Evolutionary conservation across 768 basidiomycete species (phyloP), one percentile per base, ranked within the genome.

Genomic region (Macrolepiota fuliginosa): DNA sequence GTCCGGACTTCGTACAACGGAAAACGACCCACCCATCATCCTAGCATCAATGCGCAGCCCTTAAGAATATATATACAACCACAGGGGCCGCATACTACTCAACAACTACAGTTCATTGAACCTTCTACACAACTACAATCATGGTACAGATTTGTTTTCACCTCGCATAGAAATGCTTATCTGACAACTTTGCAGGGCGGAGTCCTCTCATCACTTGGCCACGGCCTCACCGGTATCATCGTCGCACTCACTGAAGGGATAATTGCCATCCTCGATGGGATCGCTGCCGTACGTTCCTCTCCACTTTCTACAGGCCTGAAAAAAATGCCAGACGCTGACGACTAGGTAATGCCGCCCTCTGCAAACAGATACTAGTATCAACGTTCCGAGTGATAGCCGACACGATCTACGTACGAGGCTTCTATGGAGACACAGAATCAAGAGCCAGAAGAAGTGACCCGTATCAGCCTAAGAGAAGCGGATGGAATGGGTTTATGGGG

Each of bases 321-420:
- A 4, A 13, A 12, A 13, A 15, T 1, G 13, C 25, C 22, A 7
- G 22, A 24, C 25, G 24, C 47, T 49, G 13, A 49, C 13, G 4
- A 27, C 12, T 27, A 15, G 22, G 24, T 22, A 12, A 49, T 27
- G 29, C 42, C 42, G n/a, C 42, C 42, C 3, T 45, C 29, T 32
- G 7, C 29, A 32, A 32, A 45, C 50, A 90, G 89, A 74, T 89
- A 42, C 77, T 89, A 50, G 83, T 87, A 10, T 82, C 86, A 0
- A 88, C 88, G 59, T 83, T 87, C 66, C 78, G 89, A 66, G 68
- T 86, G 39, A 85, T 90, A 60, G 63, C 74, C 52, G 88, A 83
- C 63, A 82, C 82, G 42, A 72, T 83, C 1, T 83, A 81, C 67
- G 83, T 82, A 67, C 70, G 77, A 64, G 83, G 81, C 69, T 78